phyloP scores from a whole-genome alignment of 805 yeast genomes.

The Myxozyma lipomycoides region DNA sequence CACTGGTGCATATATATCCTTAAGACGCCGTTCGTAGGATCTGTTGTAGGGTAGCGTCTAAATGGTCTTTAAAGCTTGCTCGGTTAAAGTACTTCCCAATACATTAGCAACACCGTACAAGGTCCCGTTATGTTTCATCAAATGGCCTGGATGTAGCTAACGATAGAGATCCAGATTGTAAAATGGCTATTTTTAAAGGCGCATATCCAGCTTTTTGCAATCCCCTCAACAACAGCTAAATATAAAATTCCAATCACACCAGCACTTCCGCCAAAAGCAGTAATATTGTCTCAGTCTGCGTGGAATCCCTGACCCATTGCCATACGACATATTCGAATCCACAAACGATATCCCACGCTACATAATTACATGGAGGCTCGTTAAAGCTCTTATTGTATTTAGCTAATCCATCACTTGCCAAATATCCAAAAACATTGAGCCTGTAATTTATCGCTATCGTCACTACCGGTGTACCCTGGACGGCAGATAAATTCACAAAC shows the following conservation, averaged over 20 bases:
- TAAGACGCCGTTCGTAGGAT: slow-evolving; percentile 1
- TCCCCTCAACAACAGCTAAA: neutral
- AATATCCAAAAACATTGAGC: neutral
- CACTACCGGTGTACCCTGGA: neutral
- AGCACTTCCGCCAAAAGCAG: slow-evolving; percentile 44
- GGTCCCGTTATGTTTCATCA: too few relatives aligned
- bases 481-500: neutral
- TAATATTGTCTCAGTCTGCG: slow-evolving; percentile 41
- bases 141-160: too few relatives aligned
- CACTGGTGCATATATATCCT: neutral
- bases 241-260: slow-evolving; percentile 32
- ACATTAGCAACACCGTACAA: too few relatives aligned
- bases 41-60: slow-evolving; percentile 3
- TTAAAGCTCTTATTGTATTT: neutral
- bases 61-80: neutral
- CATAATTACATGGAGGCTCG: neutral
- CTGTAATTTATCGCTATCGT: neutral
- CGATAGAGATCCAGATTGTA: slow-evolving; percentile 6
- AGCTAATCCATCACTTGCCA: neutral
- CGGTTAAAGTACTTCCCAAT: too few relatives aligned
- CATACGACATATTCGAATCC: slow-evolving; percentile 41
- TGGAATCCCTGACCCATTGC: slow-evolving; percentile 41
- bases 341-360: neutral
- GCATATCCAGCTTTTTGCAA: neutral
- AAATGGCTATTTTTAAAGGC: neutral